A percentile compares a stretch with the other conserved stretches of the same genome.
Conservation (phyloP, 202 grass and related monocot genomes). For the Carex sylvatica region DNA sequence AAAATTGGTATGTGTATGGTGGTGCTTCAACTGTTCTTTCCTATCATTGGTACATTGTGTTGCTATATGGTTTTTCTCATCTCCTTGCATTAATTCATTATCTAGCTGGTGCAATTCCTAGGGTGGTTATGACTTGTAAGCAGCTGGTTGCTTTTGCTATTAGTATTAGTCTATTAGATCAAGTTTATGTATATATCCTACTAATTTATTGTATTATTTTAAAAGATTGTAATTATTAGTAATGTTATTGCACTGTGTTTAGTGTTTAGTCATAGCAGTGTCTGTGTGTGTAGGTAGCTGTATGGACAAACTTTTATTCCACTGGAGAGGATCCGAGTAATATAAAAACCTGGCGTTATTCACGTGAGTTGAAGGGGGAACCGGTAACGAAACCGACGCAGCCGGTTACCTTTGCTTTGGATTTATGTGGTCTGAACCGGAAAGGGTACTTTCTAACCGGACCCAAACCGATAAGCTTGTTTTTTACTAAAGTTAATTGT, state of each 20-base stretch:
- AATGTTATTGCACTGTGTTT: background rate
- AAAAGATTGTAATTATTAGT: background rate
- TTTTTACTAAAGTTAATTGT: background rate
- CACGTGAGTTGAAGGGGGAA: conserved; percentile 13
- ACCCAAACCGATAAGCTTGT: background rate
- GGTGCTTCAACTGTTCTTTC: conserved; percentile 16
- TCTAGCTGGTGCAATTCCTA: conserved; percentile 27
- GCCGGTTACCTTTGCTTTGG: conserved; percentile 23
- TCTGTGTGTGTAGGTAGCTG: background rate
- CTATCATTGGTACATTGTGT: conserved; percentile 15
- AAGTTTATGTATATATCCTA: no score
- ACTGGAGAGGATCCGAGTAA: background rate
- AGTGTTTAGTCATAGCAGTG: no score
- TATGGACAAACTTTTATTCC: conserved; percentile 4
- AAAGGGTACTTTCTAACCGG: conserved; percentile 9
- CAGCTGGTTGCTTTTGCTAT: background rate
- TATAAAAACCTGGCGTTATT: conserved; percentile 17
- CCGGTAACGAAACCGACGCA: conserved; percentile 18
- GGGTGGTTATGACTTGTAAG: background rate
- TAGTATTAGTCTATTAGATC: background rate
- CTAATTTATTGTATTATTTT: conserved; percentile 4
- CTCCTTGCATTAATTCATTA: conserved; percentile 1
- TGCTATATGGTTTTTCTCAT: background rate
- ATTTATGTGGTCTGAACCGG: conserved; percentile 20
- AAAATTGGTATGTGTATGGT: background rate